Evolutionary conservation across 2,329 filamentous ascomycete genomes (phyloP).

Genomic region (Exophiala spinifera): DNA sequence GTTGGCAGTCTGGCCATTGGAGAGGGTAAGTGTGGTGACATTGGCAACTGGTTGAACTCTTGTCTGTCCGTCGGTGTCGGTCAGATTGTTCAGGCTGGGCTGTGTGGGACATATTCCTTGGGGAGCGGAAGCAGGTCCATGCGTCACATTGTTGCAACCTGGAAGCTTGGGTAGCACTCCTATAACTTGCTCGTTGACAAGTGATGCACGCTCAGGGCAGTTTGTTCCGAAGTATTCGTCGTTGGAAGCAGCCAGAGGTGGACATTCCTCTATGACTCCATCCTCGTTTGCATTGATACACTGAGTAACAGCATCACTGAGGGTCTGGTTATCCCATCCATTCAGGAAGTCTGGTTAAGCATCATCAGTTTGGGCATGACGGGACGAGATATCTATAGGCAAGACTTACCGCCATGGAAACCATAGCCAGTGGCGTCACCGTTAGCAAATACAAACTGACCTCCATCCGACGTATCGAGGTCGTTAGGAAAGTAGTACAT

Average conservation of each 20-base stretch:
- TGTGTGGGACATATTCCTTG: slow-evolving; percentile 13
- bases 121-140: slow-evolving; percentile 33
- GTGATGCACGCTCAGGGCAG: slow-evolving; percentile 14
- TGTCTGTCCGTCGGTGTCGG: slow-evolving; percentile 3
- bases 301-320: slow-evolving; percentile 65
- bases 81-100: not conserved
- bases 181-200: slow-evolving; percentile 32
- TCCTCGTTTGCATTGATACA: slow-evolving; percentile 55
- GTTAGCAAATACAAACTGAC: slow-evolving; percentile 71
- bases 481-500: slow-evolving; percentile 52
- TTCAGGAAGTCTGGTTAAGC: slow-evolving; percentile 65
- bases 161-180: slow-evolving; percentile 22
- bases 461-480: slow-evolving; percentile 48
- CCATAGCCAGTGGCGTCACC: slow-evolving; percentile 73
- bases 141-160: slow-evolving; percentile 25
- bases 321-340: slow-evolving; percentile 68
- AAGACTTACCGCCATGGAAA: slow-evolving; percentile 65
- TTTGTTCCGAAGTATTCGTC: slow-evolving; percentile 9
- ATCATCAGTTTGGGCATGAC: slow-evolving; percentile 34
- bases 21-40: not conserved
- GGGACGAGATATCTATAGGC: slow-evolving; percentile 35
- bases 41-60: not conserved
- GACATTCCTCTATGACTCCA: slow-evolving; percentile 11
- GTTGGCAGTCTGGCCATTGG: slow-evolving; percentile 1
- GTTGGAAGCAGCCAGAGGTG: slow-evolving; percentile 10